Evolutionary conservation across 2,329 filamentous ascomycete genomes (phyloP).

Genomic region (Fusarium ambrosium): DNA sequence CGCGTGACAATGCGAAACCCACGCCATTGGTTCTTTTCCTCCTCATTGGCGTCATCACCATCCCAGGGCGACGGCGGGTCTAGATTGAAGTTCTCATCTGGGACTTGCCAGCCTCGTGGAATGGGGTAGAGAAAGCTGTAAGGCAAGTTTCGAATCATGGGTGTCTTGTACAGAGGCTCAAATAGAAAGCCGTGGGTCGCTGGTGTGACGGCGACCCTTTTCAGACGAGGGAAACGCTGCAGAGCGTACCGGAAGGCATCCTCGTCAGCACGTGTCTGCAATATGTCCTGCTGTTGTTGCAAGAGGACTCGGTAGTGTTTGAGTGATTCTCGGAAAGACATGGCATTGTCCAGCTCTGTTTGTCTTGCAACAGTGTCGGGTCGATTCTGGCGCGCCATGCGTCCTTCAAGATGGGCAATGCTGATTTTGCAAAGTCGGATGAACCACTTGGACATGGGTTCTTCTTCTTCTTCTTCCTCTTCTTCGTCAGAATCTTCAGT

Average conservation of each 20-base stretch:
- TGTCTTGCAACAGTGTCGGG: not conserved
- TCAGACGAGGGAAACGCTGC: not conserved
- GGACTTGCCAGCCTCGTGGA: not conserved
- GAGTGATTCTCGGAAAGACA: conserved; percentile 1
- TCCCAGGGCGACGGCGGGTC: not conserved
- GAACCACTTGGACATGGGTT: not conserved
- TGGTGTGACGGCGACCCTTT: not conserved
- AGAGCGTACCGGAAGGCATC: conserved; percentile 10
- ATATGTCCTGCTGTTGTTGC: not conserved
- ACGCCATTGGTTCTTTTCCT: not conserved
- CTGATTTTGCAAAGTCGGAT: not conserved
- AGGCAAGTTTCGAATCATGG: conserved; percentile 19
- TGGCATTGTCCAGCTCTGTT: not conserved
- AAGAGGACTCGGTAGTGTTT: not conserved
- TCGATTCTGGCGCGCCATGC: not conserved
- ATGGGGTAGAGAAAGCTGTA: conserved; percentile 9
- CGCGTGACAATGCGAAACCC: conserved; percentile 6
- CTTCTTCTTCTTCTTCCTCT: not conserved
- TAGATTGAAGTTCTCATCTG: not conserved
- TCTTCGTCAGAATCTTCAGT: not conserved
- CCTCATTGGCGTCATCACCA: not conserved
- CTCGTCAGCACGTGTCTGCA: not conserved
- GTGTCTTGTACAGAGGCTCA: conserved; percentile 1
- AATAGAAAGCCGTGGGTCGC: not conserved
- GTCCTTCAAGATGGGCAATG: not conserved